phyloP scores from a whole-genome alignment of 805 yeast species.

The Barnettozyma wickerhamii region DNA sequence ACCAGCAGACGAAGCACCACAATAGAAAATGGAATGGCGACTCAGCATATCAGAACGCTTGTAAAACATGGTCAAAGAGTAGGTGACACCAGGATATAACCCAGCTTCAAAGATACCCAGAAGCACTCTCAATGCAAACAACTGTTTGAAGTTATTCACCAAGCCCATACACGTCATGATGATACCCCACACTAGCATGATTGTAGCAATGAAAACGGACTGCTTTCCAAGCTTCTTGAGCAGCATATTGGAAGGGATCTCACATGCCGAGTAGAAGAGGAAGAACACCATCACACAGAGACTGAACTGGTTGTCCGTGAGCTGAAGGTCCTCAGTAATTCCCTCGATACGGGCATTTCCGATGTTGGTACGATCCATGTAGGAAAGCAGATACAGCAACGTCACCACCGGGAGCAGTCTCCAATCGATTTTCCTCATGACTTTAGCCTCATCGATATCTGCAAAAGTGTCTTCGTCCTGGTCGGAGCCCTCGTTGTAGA shows the following conservation, averaged over 20 bases:
- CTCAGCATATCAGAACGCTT: conserved; percentile 33
- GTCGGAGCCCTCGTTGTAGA: neutral
- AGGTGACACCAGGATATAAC: conserved; percentile 37
- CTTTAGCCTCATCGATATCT: conserved; percentile 22
- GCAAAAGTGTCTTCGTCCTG: conserved; percentile 10
- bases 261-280: conserved; percentile 35
- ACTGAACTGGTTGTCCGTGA: conserved; percentile 33
- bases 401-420: conserved; percentile 37
- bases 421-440: conserved; percentile 36
- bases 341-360: conserved; percentile 55
- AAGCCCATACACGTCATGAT: conserved; percentile 44
- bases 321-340: conserved; percentile 31
- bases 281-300: conserved; percentile 40
- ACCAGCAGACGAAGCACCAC: conserved; percentile 41
- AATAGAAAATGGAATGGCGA: conserved; percentile 35
- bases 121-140: conserved; percentile 38
- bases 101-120: conserved; percentile 41
- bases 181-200: conserved; percentile 41
- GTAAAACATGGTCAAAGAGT: conserved; percentile 36
- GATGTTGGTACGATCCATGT: conserved; percentile 49
- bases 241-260: conserved; percentile 30
- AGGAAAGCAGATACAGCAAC: conserved; percentile 37
- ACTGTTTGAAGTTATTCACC: conserved; percentile 26
- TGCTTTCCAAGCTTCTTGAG: conserved; percentile 29
- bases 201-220: conserved; percentile 39